Evolutionary conservation across 2,329 filamentous ascomycete species (phyloP), one percentile per base, ranked within the genome.

Genomic region (Elsinoe arachidis): DNA sequence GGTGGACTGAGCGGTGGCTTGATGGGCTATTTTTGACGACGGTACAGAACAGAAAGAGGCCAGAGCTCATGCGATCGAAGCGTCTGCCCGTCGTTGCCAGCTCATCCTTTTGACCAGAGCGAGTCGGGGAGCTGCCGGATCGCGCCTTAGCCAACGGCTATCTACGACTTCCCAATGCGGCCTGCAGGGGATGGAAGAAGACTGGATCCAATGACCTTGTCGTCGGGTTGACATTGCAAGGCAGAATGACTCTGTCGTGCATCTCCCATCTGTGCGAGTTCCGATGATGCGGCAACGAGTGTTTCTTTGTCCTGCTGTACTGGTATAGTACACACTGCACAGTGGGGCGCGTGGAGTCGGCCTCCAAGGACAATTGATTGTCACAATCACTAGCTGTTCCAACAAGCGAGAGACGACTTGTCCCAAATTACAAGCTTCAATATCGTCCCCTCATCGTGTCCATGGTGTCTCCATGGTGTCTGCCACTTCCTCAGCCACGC

Each of bases 141-240:
- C 33, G 26, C 14, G 14, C 15, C 37, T 39, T 19, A 46, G 41
- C 41, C 17, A 53, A 53, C 49, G 34, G 49, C 49, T 53, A 53
- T 39, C 49, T 53, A 53, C 49, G 38, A 53, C 49, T 53, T 53
- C 49, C 49, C n/a, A 53, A 53, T 53, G 49, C 34, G 49, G 49
- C 33, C 49, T 53, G 49, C 49, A 53, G 49, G 49, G 49, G 49
- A 17, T 23, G 39, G 10, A 12, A 11, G 15, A 2, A 43, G 10
- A 30, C 26, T 30, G 26, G 26, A 30, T 30, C 26, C 26, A 30
- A 30, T 30, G 26, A 30, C 7, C 26, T 30, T 26, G 23, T 26
- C 23, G 23, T 26, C 23, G 23, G 23, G 23, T 26, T 26, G 23
- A 26, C 23, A 26, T 6, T 3, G 6, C 41, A 14, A 12, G 15